Percentiles rank a stretch among this genome's conserved stretches.
Evolutionary conservation across 2,329 filamentous ascomycete genomes (phyloP).

Genomic region (Ascomycota sp.): DNA sequence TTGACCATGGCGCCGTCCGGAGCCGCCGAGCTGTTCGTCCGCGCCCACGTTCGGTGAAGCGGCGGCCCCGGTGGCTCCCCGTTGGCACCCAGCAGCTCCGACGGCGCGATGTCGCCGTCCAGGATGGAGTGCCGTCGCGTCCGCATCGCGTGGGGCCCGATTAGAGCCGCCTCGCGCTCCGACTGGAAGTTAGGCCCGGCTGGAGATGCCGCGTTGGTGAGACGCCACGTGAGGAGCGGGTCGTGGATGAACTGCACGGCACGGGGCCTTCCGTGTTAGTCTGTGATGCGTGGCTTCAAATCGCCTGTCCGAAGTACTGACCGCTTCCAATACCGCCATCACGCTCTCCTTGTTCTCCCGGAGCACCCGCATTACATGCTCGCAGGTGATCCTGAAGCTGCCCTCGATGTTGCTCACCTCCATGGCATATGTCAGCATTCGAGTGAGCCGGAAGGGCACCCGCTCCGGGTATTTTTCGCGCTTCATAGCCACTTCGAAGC

Average conservation of each 20-base stretch:
- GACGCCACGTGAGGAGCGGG: constrained; percentile 91
- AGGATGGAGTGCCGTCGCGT: constrained; percentile 49
- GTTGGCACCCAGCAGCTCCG: constrained; percentile 29
- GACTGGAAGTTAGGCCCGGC: constrained; percentile 46
- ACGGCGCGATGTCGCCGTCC: constrained; percentile 38
- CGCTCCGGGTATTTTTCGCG: constrained; percentile 96
- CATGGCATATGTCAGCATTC: constrained; percentile 99
- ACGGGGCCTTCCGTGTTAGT: not conserved
- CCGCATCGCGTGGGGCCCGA: constrained; percentile 25
- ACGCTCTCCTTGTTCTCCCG: constrained; percentile 95
- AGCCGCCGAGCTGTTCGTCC: constrained; percentile 36
- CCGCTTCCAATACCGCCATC: constrained; percentile 93
- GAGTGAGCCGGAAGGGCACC: constrained; percentile 89
- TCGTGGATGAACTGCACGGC: constrained; percentile 78
- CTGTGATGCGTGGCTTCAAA: not conserved
- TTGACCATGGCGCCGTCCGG: constrained; percentile 16
- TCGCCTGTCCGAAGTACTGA: constrained; percentile 28
- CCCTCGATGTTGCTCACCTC: constrained; percentile 99
- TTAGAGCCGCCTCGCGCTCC: constrained; percentile 34
- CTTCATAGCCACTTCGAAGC: constrained; percentile 98
- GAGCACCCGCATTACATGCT: constrained; percentile 94
- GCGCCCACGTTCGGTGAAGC: constrained; percentile 28
- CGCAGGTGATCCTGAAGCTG: constrained; percentile 93
- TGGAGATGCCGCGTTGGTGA: constrained; percentile 45
- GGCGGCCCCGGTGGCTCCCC: constrained; percentile 25